A percentile compares a stretch with the other conserved stretches of the same genome.
phyloP scores from a whole-genome alignment of 2,329 filamentous ascomycete genomes.

The Colletotrichum higginsianum region DNA sequence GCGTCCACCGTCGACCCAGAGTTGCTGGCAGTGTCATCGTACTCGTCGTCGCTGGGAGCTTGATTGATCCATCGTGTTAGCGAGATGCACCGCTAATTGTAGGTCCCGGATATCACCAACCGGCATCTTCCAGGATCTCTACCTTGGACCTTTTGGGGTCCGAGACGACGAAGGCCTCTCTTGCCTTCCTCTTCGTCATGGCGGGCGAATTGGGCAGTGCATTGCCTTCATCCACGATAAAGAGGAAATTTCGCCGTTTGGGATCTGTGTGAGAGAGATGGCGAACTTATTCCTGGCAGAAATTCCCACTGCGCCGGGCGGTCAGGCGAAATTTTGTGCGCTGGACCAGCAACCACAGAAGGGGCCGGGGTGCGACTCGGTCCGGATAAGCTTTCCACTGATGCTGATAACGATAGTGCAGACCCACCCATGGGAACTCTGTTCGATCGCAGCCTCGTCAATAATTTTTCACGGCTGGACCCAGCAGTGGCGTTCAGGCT shows the following conservation, averaged over 20 bases:
- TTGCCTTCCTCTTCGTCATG: constrained; percentile 42
- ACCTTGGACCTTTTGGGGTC: constrained; percentile 31
- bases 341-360: constrained; percentile 15
- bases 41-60: constrained; percentile 39
- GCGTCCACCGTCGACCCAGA: constrained; percentile 39
- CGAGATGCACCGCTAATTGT: constrained; percentile 1
- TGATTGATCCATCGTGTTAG: constrained; percentile 24
- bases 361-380: constrained; percentile 32
- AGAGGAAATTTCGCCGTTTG: constrained; percentile 6
- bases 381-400: constrained; percentile 35
- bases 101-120: constrained; percentile 19
- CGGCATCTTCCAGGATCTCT: constrained; percentile 17
- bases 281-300: constrained; percentile 41
- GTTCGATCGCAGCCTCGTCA: constrained; percentile 43
- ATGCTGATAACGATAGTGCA: constrained; percentile 31
- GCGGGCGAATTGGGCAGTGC: constrained; percentile 22
- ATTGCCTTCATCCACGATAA: constrained; percentile 25
- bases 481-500: constrained; percentile 19
- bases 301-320: constrained; percentile 16
- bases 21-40: constrained; percentile 41
- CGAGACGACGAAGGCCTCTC: constrained; percentile 11
- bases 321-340: constrained; percentile 41
- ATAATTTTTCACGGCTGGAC: constrained; percentile 43
- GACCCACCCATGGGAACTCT: constrained; percentile 14
- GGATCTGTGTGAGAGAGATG: neutral